phyloP scores from a whole-genome alignment of 495 filamentous ascomycete species.

The Thermochaetoides thermophila region DNA sequence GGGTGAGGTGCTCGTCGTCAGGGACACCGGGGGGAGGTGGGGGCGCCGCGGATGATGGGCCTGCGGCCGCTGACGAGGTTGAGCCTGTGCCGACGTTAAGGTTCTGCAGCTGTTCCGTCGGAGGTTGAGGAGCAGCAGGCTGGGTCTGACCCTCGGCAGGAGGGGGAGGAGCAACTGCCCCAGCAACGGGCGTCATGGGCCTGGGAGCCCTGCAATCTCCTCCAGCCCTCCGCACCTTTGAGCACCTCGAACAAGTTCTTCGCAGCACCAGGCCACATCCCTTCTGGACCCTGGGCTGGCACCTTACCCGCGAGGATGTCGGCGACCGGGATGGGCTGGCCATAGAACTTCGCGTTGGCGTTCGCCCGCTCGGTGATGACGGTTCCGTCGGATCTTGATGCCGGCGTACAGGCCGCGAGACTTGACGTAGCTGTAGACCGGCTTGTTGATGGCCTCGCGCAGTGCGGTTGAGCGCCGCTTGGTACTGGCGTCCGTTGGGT shows the following conservation, averaged over 20 bases:
- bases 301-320: constrained; percentile 59
- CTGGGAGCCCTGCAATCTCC: constrained; percentile 10
- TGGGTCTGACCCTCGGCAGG: too few species aligned
- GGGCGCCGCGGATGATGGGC: too few species aligned
- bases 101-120: constrained; percentile 3
- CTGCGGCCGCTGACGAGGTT: constrained; percentile 5
- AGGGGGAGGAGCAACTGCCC: not conserved
- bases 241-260: constrained; percentile 14
- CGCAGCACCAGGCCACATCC: constrained; percentile 12
- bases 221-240: constrained; percentile 16
- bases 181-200: too few species aligned
- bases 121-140: not conserved
- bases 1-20: not conserved
- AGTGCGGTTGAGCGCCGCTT: constrained; percentile 6
- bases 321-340: constrained; percentile 41
- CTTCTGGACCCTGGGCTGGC: constrained; percentile 9
- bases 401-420: constrained; percentile 66
- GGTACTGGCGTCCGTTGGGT: not conserved
- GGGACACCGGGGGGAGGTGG: not conserved
- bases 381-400: constrained; percentile 62
- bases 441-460: constrained; percentile 24
- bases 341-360: constrained; percentile 68
- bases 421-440: constrained; percentile 73
- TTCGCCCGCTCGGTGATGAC: constrained; percentile 65
- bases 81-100: constrained; percentile 4